phyloP scores from a whole-genome alignment of 2,329 filamentous ascomycete species.

The Emmonsiellopsis sp. region DNA sequence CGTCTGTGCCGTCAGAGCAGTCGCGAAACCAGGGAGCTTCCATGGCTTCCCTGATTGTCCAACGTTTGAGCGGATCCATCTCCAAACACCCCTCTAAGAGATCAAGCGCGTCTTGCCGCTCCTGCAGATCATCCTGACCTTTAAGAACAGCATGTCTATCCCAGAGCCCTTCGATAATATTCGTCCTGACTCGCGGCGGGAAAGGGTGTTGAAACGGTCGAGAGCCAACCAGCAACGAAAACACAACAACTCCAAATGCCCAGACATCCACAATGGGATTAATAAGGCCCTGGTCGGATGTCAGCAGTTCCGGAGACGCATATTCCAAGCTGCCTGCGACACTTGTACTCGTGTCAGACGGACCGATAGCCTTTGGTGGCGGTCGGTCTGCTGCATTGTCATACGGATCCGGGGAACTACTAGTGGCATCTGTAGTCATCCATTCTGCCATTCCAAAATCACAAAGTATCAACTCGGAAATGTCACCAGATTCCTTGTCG shows the following conservation, averaged over 20 bases:
- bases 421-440: constrained; percentile 47
- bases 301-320: constrained; percentile 39
- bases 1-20: constrained; percentile 23
- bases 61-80: constrained; percentile 45
- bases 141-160: constrained; percentile 41
- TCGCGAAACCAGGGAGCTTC: constrained; percentile 46
- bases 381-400: constrained; percentile 38
- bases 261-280: constrained; percentile 53
- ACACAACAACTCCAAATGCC: constrained; percentile 57
- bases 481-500: constrained; percentile 30
- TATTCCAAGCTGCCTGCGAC: constrained; percentile 52
- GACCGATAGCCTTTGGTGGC: constrained; percentile 42
- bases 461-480: constrained; percentile 51
- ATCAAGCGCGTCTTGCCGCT: constrained; percentile 41
- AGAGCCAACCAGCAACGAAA: constrained; percentile 49
- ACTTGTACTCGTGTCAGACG: constrained; percentile 46
- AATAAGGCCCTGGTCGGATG: constrained; percentile 30
- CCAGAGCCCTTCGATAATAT: constrained; percentile 53
- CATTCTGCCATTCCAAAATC: constrained; percentile 64
- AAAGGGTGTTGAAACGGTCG: constrained; percentile 55
- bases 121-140: constrained; percentile 25
- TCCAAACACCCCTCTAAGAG: constrained; percentile 52
- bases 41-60: constrained; percentile 48
- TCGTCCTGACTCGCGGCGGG: constrained; percentile 47
- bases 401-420: constrained; percentile 40